Base-by-base conservation (phyloP, 441 rosid genomes). In the Aquilaria agallochum region DNA sequence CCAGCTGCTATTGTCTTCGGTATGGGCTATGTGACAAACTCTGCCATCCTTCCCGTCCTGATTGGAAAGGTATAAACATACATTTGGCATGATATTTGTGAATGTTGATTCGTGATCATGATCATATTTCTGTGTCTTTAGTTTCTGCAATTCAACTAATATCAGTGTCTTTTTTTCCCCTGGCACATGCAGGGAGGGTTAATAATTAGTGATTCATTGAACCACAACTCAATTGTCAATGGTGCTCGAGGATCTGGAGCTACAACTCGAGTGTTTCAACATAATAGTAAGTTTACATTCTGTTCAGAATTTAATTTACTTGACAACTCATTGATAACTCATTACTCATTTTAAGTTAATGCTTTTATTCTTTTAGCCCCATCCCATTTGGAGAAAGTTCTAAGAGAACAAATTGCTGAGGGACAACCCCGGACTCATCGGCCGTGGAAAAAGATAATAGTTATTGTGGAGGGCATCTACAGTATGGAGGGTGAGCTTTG, bases 161-260 rank as follows among this genome's bases (percentile, higher is more conserved):
- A 36, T 36, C 42, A 36, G 42, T 52, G 11, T 47, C 27, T 20
- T 33, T 20, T 32, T 46, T 34, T 36, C 33, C 48, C 49, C n/a
- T 65, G 53, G 5, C 33, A 12, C 69, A 32, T 54, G 31, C 61
- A 87, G 94, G 90, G 92, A 63, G 80, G 84, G 15, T 72, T 87
- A 77, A 85, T 87, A 20, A 74, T 87, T n/a, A 87, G 96, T 64
- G 95, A 90, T 77, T 83, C 96, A 5, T 68, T 90, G 74, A 90
- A 87, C 75, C 95, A 87, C 64, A 87, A 79, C 62, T 90, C 95
- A 5, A 87, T 90, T 66, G 83, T 87, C 53, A 90, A 79, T 80
- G 96, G 96, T 67, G 96, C 90, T 31, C 84, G 90, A 65, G 95
- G 96, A 56, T 85, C 96, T 14, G 89, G 87, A 66, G 94, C 94